These are phyloP conservation scores for Solanum phureja DNA, from an alignment of 257 asterid species.

Conservation along the genomic window DNA sequence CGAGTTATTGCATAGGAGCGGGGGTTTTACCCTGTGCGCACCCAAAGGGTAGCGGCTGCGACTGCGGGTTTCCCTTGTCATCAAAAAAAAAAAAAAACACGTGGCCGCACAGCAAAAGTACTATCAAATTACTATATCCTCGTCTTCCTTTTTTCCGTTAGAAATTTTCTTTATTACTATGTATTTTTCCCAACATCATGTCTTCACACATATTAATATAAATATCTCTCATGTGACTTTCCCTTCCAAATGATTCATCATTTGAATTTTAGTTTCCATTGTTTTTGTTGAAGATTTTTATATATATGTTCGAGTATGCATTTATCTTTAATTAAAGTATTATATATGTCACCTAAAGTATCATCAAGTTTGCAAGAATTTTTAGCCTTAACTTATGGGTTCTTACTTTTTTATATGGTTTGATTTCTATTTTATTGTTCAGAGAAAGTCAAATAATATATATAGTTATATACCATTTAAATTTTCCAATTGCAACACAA, in stretches of 20 bases:
- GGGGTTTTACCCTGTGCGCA: too few relatives aligned
- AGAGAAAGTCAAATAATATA: not conserved
- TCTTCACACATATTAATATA: not conserved
- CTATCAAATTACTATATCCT: not conserved
- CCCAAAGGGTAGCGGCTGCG: too few relatives aligned
- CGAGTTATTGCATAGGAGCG: too few relatives aligned
- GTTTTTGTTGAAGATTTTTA: not conserved
- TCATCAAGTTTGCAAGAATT: not conserved
- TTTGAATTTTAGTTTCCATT: not conserved
- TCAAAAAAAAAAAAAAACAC: too few relatives aligned
- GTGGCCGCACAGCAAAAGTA: not conserved
- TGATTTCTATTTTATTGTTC: not conserved
- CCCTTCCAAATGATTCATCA: not conserved
- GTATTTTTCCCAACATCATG: not conserved
- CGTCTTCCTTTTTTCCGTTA: not conserved
- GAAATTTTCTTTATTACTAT: not conserved
- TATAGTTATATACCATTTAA: not conserved
- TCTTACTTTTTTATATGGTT: not conserved
- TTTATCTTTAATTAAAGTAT: not conserved
- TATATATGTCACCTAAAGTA: not conserved
- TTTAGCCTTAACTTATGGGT: not conserved
- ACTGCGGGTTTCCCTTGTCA: too few relatives aligned
- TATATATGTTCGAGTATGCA: not conserved
- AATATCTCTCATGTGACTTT: not conserved
- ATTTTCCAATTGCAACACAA: not conserved